phyloP scores from a whole-genome alignment of 2,329 filamentous ascomycete species.

The Capronia coronata region DNA sequence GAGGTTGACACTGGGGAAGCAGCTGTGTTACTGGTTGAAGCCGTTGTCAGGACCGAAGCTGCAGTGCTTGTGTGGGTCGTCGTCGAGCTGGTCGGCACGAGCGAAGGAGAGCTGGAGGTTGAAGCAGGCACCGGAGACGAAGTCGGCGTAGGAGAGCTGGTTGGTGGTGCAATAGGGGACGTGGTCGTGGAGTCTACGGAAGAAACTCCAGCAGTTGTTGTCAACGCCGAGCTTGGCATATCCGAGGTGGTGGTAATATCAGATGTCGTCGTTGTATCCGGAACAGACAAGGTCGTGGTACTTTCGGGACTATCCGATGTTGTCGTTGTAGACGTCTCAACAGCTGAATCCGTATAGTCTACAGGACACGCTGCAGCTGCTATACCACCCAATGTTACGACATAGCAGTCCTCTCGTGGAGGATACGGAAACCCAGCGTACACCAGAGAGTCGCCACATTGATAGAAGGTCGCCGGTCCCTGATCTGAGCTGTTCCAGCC shows the following conservation, averaged over 20 bases:
- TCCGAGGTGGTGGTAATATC: constrained; percentile 2
- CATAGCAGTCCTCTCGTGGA: constrained; percentile 16
- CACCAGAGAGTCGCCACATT: constrained; percentile 17
- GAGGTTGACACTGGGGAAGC: background rate
- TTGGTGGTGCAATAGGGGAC: background rate
- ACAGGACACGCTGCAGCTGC: constrained; percentile 16
- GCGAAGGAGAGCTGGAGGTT: background rate
- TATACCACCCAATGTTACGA: constrained; percentile 22
- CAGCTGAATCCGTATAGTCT: constrained; percentile 9
- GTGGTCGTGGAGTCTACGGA: background rate
- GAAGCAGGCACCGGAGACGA: background rate
- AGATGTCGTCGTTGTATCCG: constrained; percentile 1
- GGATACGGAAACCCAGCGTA: constrained; percentile 25
- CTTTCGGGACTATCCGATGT: background rate
- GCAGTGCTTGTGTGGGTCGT: background rate
- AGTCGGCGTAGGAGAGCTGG: background rate
- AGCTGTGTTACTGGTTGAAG: background rate
- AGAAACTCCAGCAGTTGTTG: background rate
- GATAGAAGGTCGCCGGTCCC: constrained; percentile 21
- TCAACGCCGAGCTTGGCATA: background rate
- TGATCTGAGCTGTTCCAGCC: constrained; percentile 19
- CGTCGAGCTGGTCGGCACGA: background rate
- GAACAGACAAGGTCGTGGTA: background rate
- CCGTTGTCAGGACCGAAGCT: background rate
- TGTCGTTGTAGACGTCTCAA: background rate